phyloP scores from a whole-genome alignment of 257 asterid species.

The Salvia rosmarinus region DNA sequence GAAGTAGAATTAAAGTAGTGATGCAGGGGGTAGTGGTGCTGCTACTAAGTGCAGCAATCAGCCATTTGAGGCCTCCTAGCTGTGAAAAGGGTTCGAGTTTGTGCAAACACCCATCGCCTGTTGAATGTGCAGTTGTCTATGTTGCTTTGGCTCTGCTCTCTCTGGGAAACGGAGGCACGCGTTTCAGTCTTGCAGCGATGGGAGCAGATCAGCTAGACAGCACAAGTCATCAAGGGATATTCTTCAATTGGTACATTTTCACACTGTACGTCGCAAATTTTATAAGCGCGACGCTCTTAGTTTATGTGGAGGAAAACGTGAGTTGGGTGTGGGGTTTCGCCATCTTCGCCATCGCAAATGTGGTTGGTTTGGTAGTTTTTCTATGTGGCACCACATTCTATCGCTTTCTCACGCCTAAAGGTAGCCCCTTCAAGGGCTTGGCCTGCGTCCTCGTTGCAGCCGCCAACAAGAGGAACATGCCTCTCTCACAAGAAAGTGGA shows the following conservation, averaged over 20 bases:
- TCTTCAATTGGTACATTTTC: constrained; percentile 67
- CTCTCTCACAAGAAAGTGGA: constrained; percentile 39
- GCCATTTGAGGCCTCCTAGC: constrained; percentile 51
- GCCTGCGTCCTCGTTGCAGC: constrained; percentile 61
- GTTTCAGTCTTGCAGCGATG: constrained; percentile 68
- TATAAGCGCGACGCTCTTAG: constrained; percentile 52
- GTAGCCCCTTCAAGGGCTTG: constrained; percentile 63
- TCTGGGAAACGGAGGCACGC: constrained; percentile 64
- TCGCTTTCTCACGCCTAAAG: constrained; percentile 44
- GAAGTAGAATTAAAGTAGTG: neutral
- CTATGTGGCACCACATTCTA: constrained; percentile 49
- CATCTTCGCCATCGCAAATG: constrained; percentile 50
- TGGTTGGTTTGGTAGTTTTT: constrained; percentile 50
- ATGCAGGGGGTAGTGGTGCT: constrained; percentile 53
- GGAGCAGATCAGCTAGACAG: constrained; percentile 64
- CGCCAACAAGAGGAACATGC: constrained; percentile 45
- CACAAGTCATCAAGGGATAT: constrained; percentile 50
- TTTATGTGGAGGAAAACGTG: constrained; percentile 58
- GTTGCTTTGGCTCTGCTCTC: constrained; percentile 51
- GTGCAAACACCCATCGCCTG: constrained; percentile 47
- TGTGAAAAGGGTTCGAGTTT: constrained; percentile 45
- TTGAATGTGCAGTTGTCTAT: constrained; percentile 48
- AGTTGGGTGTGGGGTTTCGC: constrained; percentile 62
- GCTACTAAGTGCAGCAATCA: constrained; percentile 49
- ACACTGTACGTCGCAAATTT: constrained; percentile 53